A percentile compares a stretch with the other conserved stretches of the same genome.
Conservation (phyloP, 192 early-diverging fungal genomes). For the Podila epigama region DNA sequence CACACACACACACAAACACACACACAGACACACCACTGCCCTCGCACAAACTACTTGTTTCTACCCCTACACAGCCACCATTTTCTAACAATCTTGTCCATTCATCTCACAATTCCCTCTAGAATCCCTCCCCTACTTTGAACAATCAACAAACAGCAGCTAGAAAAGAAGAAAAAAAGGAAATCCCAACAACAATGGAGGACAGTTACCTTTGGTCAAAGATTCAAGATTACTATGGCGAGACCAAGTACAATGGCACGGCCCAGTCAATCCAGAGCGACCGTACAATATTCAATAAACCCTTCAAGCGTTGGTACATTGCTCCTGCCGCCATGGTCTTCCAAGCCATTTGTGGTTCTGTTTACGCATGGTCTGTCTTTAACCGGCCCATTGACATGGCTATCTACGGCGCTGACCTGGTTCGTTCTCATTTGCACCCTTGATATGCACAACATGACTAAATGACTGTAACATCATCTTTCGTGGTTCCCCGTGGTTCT, state of each 20-base stretch:
- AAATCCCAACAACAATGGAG: conserved; percentile 30
- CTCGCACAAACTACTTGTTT: neutral
- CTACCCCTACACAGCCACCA: neutral
- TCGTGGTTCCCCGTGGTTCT: too few relatives aligned
- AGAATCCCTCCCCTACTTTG: neutral
- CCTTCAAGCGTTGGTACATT: conserved; percentile 64
- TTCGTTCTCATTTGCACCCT: neutral
- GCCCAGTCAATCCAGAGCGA: conserved; percentile 38
- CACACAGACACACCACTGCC: neutral
- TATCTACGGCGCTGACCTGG: conserved; percentile 47
- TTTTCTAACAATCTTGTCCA: too few relatives aligned
- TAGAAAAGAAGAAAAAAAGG: too few relatives aligned
- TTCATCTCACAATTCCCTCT: too few relatives aligned
- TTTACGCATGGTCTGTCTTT: conserved; percentile 75
- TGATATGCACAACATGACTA: neutral
- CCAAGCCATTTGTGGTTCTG: conserved; percentile 70
- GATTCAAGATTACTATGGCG: conserved; percentile 41
- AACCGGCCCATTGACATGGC: conserved; percentile 63
- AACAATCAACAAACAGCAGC: neutral
- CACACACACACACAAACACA: neutral
- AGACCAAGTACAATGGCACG: conserved; percentile 44
- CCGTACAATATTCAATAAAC: conserved; percentile 33
- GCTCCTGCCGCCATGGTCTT: conserved; percentile 66
- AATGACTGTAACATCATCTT: neutral
- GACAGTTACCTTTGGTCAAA: conserved; percentile 36